Evolutionary conservation across 306 rosid genomes (phyloP).

Genomic region (Potentilla sterilis): DNA sequence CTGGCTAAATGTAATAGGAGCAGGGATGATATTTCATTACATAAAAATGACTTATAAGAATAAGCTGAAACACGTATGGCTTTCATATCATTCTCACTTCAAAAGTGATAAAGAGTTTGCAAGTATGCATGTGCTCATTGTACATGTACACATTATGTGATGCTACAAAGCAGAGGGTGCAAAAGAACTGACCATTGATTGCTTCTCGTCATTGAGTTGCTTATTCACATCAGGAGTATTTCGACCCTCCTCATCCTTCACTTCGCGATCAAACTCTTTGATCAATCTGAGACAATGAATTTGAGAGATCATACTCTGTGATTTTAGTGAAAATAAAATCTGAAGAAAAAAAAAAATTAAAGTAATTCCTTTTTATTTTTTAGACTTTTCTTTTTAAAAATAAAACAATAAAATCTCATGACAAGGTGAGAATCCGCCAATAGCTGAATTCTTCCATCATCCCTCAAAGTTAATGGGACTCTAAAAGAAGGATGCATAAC

Average conservation of each 20-base stretch:
- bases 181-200: slow-evolving; percentile 66
- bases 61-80: not conserved
- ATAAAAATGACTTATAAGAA: not conserved
- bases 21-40: not conserved
- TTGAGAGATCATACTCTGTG: not conserved
- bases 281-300: slow-evolving; percentile 56
- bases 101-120: not conserved
- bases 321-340: slow-evolving; percentile 8
- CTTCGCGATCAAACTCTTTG: slow-evolving; percentile 91
- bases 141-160: slow-evolving; percentile 3
- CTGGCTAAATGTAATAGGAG: not conserved
- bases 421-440: not conserved
- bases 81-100: not conserved
- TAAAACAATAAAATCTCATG: not conserved
- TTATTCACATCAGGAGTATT: slow-evolving; percentile 85
- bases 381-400: too few species aligned
- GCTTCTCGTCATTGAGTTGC: slow-evolving; percentile 97
- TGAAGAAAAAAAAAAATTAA: slow-evolving; percentile 15
- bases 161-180: slow-evolving; percentile 12
- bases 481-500: not conserved
- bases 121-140: slow-evolving; percentile 18
- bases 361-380: not conserved
- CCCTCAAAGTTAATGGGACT: not conserved
- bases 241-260: slow-evolving; percentile 83
- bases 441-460: not conserved